Conservation (phyloP, 331 rosid species). For the Ulmus americana region DNA sequence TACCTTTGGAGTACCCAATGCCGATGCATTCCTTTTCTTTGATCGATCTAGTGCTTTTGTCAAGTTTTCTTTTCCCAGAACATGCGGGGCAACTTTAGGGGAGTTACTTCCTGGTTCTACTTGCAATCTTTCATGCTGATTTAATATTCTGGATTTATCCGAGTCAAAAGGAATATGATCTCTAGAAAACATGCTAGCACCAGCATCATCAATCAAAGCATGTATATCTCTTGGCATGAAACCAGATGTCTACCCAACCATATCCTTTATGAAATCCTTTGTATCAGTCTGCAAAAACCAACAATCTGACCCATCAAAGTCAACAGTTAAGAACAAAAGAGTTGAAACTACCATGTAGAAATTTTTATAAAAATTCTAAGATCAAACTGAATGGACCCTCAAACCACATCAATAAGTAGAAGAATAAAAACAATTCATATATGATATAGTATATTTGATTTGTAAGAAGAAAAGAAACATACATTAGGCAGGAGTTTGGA, state of each 20-base stretch:
- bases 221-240: conserved; percentile 74
- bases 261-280: conserved; percentile 67
- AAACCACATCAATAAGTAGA: neutral
- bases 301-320: conserved; percentile 30
- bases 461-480: conserved; percentile 23
- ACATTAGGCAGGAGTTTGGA: conserved; percentile 56
- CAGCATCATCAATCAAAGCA: conserved; percentile 90
- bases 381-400: conserved; percentile 1
- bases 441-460: neutral
- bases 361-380: neutral
- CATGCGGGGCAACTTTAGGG: conserved; percentile 33
- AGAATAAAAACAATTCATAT: neutral
- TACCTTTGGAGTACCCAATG: conserved; percentile 94
- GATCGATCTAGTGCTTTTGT: conserved; percentile 70
- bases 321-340: conserved; percentile 28
- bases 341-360: conserved; percentile 5
- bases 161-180: conserved; percentile 31
- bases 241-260: conserved; percentile 87
- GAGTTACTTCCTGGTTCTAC: conserved; percentile 27
- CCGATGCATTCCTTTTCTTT: conserved; percentile 88
- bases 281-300: conserved; percentile 60
- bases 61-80: conserved; percentile 55
- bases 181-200: conserved; percentile 60
- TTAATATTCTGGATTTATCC: conserved; percentile 27
- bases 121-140: conserved; percentile 31